phyloP scores from a whole-genome alignment of 768 basidiomycete species.

The Pulveroboletus sp. region DNA sequence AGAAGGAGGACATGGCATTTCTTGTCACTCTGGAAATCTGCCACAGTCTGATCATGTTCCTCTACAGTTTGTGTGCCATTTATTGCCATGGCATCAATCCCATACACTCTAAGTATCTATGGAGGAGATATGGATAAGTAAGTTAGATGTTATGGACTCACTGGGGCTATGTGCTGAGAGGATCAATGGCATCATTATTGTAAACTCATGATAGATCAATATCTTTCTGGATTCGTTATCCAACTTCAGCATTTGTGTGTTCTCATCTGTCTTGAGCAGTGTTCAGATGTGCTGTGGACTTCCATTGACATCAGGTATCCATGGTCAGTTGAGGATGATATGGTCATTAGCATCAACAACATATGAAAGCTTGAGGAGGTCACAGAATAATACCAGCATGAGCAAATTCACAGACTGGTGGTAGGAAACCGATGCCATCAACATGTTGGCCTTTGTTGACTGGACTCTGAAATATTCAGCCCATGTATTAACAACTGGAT shows the following conservation, averaged over 20 bases:
- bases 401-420: conserved; percentile 1
- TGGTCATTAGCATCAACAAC: background rate
- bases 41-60: background rate
- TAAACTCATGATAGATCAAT: conserved; percentile 5
- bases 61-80: conserved; percentile 2
- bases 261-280: background rate
- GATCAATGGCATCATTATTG: conserved; percentile 6
- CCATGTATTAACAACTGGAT: background rate
- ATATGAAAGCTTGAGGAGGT: background rate
- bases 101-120: conserved; percentile 1
- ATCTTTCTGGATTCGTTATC: background rate
- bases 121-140: background rate
- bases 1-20: conserved; percentile 3
- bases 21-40: background rate
- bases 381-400: background rate
- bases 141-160: background rate
- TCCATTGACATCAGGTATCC: background rate
- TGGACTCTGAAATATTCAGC: background rate
- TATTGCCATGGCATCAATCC: conserved; percentile 1
- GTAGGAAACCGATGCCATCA: conserved; percentile 2
- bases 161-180: background rate
- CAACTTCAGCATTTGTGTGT: background rate
- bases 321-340: conserved; percentile 1
- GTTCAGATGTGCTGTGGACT: background rate
- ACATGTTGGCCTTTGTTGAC: conserved; percentile 4